phyloP scores from a whole-genome alignment of 495 filamentous ascomycete genomes.

The Aspergillus leporis region DNA sequence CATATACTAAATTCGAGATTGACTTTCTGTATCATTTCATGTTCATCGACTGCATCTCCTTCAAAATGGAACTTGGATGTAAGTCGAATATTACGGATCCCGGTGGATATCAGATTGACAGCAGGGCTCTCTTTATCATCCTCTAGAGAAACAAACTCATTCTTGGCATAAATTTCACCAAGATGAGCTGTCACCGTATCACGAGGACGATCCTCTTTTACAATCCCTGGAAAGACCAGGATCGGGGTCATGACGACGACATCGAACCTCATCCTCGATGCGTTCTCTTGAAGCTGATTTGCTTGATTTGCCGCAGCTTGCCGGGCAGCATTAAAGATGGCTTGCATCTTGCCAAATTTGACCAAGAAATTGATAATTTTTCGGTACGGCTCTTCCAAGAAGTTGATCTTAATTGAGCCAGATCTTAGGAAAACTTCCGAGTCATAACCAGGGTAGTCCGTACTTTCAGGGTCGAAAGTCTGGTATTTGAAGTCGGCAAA shows the following conservation, averaged over 20 bases:
- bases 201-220: conserved; percentile 61
- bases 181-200: conserved; percentile 90
- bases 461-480: conserved; percentile 78
- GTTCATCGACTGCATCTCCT: conserved; percentile 70
- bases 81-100: conserved; percentile 86
- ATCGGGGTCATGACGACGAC: conserved; percentile 92
- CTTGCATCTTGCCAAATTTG: conserved; percentile 99
- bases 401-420: conserved; percentile 94
- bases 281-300: conserved; percentile 85
- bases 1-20: conserved; percentile 90
- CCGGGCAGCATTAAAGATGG: conserved; percentile 94
- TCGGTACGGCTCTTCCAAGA: conserved; percentile 93
- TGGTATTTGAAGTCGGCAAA: conserved; percentile 98
- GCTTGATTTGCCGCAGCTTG: conserved; percentile 95
- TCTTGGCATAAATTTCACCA: conserved; percentile 95
- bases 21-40: conserved; percentile 95
- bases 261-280: conserved; percentile 89
- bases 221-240: conserved; percentile 81
- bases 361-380: conserved; percentile 98
- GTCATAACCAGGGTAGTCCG: conserved; percentile 90
- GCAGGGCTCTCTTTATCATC: conserved; percentile 68
- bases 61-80: conserved; percentile 88
- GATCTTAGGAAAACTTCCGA: conserved; percentile 85
- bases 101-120: conserved; percentile 86
- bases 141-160: conserved; percentile 80